phyloP scores from a whole-genome alignment of 1,139 yeast species.

The Suhomyces kunorum region DNA sequence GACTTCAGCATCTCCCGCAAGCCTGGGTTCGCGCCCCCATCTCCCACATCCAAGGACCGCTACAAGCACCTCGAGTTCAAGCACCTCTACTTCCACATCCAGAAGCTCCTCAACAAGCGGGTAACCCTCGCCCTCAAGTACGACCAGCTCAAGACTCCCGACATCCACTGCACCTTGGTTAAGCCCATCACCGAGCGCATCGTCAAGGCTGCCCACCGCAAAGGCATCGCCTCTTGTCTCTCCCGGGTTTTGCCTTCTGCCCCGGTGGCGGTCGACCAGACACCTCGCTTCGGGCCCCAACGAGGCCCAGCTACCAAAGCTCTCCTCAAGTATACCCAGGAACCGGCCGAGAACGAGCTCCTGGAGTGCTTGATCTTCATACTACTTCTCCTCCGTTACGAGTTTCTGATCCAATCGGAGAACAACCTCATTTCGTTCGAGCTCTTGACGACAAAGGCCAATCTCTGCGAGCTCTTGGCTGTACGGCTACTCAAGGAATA shows the following conservation, averaged over 20 bases:
- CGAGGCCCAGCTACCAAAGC: neutral
- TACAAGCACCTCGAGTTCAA: slow-evolving; percentile 36
- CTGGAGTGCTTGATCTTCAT: slow-evolving; percentile 33
- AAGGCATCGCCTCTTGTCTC: slow-evolving; percentile 14
- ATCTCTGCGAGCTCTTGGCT: slow-evolving; percentile 57
- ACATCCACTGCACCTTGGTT: slow-evolving; percentile 49
- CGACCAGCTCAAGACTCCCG: slow-evolving; percentile 59
- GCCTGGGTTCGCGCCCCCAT: slow-evolving; percentile 1
- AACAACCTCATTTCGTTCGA: slow-evolving; percentile 52
- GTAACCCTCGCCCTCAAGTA: slow-evolving; percentile 53
- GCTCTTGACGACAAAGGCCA: slow-evolving; percentile 52
- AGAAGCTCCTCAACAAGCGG: slow-evolving; percentile 38
- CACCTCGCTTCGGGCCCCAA: slow-evolving; percentile 26
- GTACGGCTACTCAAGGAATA: slow-evolving; percentile 54
- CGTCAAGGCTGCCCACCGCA: slow-evolving; percentile 26
- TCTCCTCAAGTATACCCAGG: slow-evolving; percentile 5
- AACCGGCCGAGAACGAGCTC: slow-evolving; percentile 16
- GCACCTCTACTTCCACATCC: slow-evolving; percentile 40
- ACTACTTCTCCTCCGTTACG: slow-evolving; percentile 39
- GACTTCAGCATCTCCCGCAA: slow-evolving; percentile 12
- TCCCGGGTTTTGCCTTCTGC: slow-evolving; percentile 13
- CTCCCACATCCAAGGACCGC: slow-evolving; percentile 13
- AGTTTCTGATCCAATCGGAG: slow-evolving; percentile 51
- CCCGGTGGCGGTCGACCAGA: slow-evolving; percentile 15
- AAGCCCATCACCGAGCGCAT: slow-evolving; percentile 48